Base-by-base conservation (phyloP, 192 early-diverging fungal species). In the Umbelopsis vinacea region DNA sequence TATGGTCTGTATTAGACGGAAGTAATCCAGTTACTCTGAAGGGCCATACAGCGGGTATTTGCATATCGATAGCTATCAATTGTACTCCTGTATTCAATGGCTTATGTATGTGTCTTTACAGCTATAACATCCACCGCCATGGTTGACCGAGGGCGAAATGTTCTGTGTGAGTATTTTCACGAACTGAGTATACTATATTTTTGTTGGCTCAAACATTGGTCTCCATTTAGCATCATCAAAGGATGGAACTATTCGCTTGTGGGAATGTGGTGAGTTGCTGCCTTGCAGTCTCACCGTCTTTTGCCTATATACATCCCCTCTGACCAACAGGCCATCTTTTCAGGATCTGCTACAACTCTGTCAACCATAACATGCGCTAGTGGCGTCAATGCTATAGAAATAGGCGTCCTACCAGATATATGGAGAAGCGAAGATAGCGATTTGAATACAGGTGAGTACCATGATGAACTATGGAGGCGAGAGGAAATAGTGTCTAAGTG, bases 1-100 rank as follows among this genome's bases (percentile, higher is more conserved):
- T 94, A 68, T 94, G 92, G 92, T 92, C 92, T 23, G 91, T 84
- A 24, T 70, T 86, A 37, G 91, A 94, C 72, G 92, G 92, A 54
- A 82, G 81, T 35, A 92, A 91, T 68, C 92, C 92, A 11, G 89
- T 89, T 4, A 91, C 90, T 9, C 76, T 94, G 55, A 84, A 76
- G 21, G 92, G 91, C 22, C 92, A 94, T 74, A 87, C 81, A 5
- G 81, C 81, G 66, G 79, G 87, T 83, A 55, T 48, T 45, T 68
- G 23, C 21, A 50, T 47, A 2, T 67, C 19, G 22, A 50, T 66
- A n/a, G 33, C 11, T n/a, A 38, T n/a, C 15, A 22, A 15, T 53
- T 37, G n/a, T 35, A 11, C 12, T 19, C 50, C 4, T 66, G 10
- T 63, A 47, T 22, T 52, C 12, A 29, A 21, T 17, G 5, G 53